A percentile compares a stretch with the other conserved stretches of the same genome.
Evolutionary conservation across 2,329 filamentous ascomycete species (phyloP).

Genomic region (Allantophomopsis cytisporea): DNA sequence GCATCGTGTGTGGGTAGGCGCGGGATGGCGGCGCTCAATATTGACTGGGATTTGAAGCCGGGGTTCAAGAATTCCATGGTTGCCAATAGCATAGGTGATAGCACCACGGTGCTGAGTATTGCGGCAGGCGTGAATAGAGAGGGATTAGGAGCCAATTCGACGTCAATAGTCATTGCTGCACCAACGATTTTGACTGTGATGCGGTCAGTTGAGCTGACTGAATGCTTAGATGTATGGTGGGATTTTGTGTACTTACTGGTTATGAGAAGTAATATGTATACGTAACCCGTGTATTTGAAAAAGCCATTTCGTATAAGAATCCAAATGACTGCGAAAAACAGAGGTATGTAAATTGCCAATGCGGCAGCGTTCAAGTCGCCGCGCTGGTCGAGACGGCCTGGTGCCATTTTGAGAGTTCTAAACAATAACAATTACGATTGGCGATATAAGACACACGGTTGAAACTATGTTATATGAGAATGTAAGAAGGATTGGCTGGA

Average conservation of each 20-base stretch:
- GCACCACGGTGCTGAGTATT: constrained; percentile 2
- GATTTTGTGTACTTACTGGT: too few species aligned
- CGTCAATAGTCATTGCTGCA: constrained; percentile 12
- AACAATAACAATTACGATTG: too few species aligned
- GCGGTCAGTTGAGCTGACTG: not conserved
- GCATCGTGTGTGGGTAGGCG: not conserved
- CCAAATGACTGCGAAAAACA: not conserved
- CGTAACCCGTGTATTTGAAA: too few species aligned
- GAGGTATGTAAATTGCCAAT: constrained; percentile 1
- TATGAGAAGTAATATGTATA: too few species aligned
- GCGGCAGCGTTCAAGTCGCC: constrained; percentile 2
- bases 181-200: constrained; percentile 6
- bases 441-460: too few species aligned
- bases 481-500: too few species aligned
- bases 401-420: not conserved
- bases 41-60: not conserved
- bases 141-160: constrained; percentile 3
- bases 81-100: constrained; percentile 2
- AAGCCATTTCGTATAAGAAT: not conserved
- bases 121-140: constrained; percentile 1
- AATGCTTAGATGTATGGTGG: too few species aligned
- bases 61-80: not conserved
- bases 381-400: constrained; percentile 1
- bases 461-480: too few species aligned
- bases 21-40: not conserved